Conservation (phyloP, 2,329 filamentous ascomycete species). For the Lecanoromycetidae sp. region DNA sequence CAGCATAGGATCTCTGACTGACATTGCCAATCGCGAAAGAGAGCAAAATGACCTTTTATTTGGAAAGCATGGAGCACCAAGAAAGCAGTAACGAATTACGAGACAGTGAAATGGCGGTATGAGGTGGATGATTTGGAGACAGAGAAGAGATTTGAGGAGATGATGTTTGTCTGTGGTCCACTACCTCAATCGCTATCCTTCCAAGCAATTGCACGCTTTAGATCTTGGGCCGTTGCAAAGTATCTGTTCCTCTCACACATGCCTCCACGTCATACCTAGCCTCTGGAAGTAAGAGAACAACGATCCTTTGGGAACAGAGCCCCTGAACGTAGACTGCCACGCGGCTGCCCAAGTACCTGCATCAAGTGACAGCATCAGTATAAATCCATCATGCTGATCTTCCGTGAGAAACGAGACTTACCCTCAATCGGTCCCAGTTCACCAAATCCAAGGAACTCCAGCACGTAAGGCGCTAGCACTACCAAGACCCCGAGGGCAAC, state of each 20-base stretch:
- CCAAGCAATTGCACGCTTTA: neutral
- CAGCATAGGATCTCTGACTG: too few relatives aligned
- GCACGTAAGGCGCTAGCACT: conserved; percentile 22
- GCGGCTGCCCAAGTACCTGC: conserved; percentile 11
- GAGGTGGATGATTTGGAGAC: too few relatives aligned
- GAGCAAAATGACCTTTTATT: too few relatives aligned
- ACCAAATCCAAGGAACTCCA: conserved; percentile 26
- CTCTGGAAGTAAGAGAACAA: conserved; percentile 15
- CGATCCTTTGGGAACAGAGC: conserved; percentile 7
- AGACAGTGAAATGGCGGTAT: too few relatives aligned
- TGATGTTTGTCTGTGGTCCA: neutral
- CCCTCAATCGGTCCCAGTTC: conserved; percentile 16
- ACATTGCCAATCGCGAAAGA: too few relatives aligned
- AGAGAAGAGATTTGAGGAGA: too few relatives aligned
- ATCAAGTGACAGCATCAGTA: neutral
- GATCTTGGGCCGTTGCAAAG: neutral
- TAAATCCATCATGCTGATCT: neutral
- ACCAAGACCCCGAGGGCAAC: conserved; percentile 22
- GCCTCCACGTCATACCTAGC: conserved; percentile 11
- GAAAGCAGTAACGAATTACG: too few relatives aligned
- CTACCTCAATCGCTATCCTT: neutral
- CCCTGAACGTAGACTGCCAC: conserved; percentile 12
- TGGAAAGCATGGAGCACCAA: too few relatives aligned
- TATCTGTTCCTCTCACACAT: neutral
- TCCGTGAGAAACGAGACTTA: neutral